phyloP scores from a whole-genome alignment of 2,329 filamentous ascomycete genomes.

The Ampelomyces quisqualis region DNA sequence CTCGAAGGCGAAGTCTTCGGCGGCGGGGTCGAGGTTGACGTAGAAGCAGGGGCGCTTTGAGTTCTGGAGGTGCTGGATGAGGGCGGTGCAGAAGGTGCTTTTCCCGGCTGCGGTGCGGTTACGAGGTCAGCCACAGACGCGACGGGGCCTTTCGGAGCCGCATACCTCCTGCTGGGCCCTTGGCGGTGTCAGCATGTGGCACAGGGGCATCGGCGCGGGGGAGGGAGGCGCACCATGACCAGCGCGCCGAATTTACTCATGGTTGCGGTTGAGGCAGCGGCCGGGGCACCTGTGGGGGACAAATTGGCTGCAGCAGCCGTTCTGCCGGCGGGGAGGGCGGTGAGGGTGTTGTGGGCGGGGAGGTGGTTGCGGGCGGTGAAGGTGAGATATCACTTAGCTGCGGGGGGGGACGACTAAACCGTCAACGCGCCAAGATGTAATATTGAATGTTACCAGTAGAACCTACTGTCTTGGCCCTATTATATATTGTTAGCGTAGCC shows the following conservation, averaged over 20 bases:
- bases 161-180: constrained; percentile 49
- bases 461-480: too few relatives aligned
- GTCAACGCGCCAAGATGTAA: too few relatives aligned
- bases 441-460: too few relatives aligned
- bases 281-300: too few relatives aligned
- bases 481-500: too few relatives aligned
- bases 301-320: too few relatives aligned
- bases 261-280: constrained; percentile 24
- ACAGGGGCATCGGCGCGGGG: background rate
- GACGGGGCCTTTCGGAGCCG: constrained; percentile 54
- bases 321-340: too few relatives aligned
- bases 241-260: constrained; percentile 96
- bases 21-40: constrained; percentile 96
- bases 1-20: constrained; percentile 86
- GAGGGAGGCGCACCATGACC: constrained; percentile 65
- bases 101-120: constrained; percentile 75
- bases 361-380: too few relatives aligned
- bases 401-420: too few relatives aligned
- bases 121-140: background rate
- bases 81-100: constrained; percentile 90
- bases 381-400: too few relatives aligned
- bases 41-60: constrained; percentile 95
- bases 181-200: constrained; percentile 14
- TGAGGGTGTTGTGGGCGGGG: too few relatives aligned
- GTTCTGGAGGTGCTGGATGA: constrained; percentile 89